These are phyloP conservation scores for Aureobasidium zeae DNA, from an alignment of 2,329 filamentous ascomycete species.

Conservation along the genomic window DNA sequence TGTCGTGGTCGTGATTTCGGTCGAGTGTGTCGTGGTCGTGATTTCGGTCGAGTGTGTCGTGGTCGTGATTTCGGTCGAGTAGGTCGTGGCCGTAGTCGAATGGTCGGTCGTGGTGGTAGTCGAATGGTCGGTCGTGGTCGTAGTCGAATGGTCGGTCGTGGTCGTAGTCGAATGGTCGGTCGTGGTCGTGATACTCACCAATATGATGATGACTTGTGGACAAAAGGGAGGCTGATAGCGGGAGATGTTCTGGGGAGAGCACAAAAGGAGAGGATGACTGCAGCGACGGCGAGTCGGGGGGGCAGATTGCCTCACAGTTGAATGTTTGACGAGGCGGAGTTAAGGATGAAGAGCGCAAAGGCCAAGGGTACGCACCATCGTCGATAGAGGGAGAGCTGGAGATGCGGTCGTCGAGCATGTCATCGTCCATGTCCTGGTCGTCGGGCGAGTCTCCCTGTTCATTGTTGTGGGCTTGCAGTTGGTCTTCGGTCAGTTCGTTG, in stretches of 20 bases:
- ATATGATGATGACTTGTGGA: conserved; percentile 18
- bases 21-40: background rate
- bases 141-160: conserved; percentile 15
- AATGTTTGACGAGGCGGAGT: conserved; percentile 28
- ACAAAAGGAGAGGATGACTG: conserved; percentile 33
- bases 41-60: background rate
- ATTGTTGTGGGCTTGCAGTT: conserved; percentile 28
- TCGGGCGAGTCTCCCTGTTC: conserved; percentile 46
- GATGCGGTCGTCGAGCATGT: conserved; percentile 89
- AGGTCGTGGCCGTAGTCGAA: background rate
- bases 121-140: conserved; percentile 12
- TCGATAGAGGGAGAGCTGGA: conserved; percentile 98
- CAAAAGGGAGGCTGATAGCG: conserved; percentile 20
- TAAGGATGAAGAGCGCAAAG: conserved; percentile 35
- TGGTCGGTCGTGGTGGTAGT: conserved; percentile 15
- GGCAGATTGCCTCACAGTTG: conserved; percentile 27
- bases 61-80: background rate
- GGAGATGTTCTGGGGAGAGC: conserved; percentile 33
- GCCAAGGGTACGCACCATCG: conserved; percentile 77
- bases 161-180: conserved; percentile 13
- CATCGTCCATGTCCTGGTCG: conserved; percentile 65
- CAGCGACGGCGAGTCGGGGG: conserved; percentile 28
- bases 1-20: too few species aligned
- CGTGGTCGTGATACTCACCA: conserved; percentile 39
- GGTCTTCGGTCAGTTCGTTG: conserved; percentile 52